These are phyloP conservation scores for Ogataea trehalophila DNA, from an alignment of 805 yeast genomes.

Conservation along the genomic window DNA sequence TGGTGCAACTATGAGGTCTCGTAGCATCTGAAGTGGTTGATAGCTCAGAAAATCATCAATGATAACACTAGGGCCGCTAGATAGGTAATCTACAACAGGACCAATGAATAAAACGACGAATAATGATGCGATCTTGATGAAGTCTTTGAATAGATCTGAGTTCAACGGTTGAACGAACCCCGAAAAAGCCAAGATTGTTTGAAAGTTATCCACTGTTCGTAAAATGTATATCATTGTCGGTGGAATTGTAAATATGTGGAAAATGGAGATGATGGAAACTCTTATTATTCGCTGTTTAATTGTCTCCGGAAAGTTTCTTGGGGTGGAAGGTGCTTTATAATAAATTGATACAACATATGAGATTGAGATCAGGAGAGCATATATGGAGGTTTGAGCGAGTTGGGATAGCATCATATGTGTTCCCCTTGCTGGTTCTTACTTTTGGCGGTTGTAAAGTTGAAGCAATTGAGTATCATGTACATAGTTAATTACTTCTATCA, in stretches of 20 bases:
- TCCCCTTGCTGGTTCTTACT: background rate
- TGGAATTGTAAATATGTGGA: constrained; percentile 31
- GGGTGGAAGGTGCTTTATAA: constrained; percentile 17
- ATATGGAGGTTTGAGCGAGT: constrained; percentile 10
- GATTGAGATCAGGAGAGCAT: constrained; percentile 34
- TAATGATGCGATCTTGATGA: constrained; percentile 21
- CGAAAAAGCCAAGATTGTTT: constrained; percentile 6
- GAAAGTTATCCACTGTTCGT: constrained; percentile 6
- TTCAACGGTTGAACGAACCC: constrained; percentile 12
- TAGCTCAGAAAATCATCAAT: background rate
- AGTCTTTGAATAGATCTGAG: constrained; percentile 12
- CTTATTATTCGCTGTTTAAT: constrained; percentile 38
- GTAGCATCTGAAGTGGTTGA: constrained; percentile 33
- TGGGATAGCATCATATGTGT: background rate
- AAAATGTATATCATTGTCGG: constrained; percentile 19
- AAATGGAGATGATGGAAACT: constrained; percentile 30
- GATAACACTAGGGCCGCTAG: constrained; percentile 13
- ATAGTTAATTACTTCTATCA: too few relatives aligned
- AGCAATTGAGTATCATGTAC: too few relatives aligned
- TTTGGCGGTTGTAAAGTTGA: background rate
- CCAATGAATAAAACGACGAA: constrained; percentile 44
- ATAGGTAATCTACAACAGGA: constrained; percentile 37
- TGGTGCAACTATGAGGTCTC: constrained; percentile 70
- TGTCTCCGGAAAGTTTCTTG: constrained; percentile 40
- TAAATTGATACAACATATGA: constrained; percentile 45